Base-by-base conservation (phyloP, 163 green algal species). In the Chlorella variabilis region DNA sequence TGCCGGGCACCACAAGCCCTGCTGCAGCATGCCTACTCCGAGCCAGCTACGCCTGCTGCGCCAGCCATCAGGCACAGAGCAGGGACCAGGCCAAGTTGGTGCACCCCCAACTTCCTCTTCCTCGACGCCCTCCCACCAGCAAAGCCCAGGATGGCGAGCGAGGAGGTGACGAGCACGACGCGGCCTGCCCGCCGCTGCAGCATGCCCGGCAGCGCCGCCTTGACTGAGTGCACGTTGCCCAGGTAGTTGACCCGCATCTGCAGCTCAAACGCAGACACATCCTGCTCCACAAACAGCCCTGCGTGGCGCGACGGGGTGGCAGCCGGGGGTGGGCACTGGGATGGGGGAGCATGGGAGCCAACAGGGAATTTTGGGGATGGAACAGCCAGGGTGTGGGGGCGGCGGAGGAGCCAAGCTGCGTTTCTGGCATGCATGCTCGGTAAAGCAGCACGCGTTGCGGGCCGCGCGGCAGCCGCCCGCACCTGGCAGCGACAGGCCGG, bases 201-300 rank as follows among this genome's bases (percentile, higher is more conserved):
- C 95, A 98, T 98, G 73, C 81, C 77, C 5, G 89, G 84, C 58
- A 95, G 91, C 51, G 92, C 85, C 1, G 85, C 86, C 54, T 95
- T 92, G 18, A 23, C 4, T 36, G 18, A 92, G 74, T 92, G 66
- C 25, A 98, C 78, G 17, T 80, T 90, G 62, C 95, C 95, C 31
- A 98, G 80, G 85, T 97, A 98, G 80, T 98, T 98, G 51, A 98
- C 83, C 2, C 91, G 39, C 91, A 98, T 94, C 45, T 86, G 88
- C 9, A 62, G 48, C 42, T 87, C 42, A 85, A 94, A 93, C 0
- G 82, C 77, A 1, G 80, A 63, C 25, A 92, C 29, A n/a, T 81
- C 61, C 36, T 90, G 83, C 23, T 97, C 88, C 27, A 94, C 69
- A 83, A 97, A 98, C 71, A 90, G 91, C 17, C 92, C 92, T 96